Evolutionary conservation across 495 filamentous ascomycete species (phyloP).

Genomic region (Rostrohypoxylon terebratum): DNA sequence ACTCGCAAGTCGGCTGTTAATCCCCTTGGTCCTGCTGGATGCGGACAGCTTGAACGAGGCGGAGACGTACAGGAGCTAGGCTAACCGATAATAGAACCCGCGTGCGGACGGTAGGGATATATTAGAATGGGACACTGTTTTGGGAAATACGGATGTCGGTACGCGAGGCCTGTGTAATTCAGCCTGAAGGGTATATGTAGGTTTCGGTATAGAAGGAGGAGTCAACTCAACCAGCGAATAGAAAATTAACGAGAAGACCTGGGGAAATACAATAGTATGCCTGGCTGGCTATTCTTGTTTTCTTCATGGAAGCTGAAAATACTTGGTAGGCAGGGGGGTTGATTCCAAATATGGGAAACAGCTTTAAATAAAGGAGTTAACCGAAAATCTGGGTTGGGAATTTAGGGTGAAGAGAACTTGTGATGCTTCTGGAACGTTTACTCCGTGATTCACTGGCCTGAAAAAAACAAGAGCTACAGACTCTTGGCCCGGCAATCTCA

Average conservation of each 20-base stretch:
- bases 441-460: conserved; percentile 8
- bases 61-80: conserved; percentile 40
- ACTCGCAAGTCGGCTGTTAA: conserved; percentile 18
- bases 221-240: conserved; percentile 28
- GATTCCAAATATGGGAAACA: conserved; percentile 17
- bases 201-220: conserved; percentile 21
- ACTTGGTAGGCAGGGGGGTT: neutral
- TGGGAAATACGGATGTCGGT: conserved; percentile 44
- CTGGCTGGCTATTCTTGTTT: neutral
- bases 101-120: conserved; percentile 27
- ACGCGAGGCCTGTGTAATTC: conserved; percentile 34
- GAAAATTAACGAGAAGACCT: conserved; percentile 15
- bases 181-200: conserved; percentile 43
- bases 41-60: conserved; percentile 32
- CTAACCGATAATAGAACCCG: conserved; percentile 25
- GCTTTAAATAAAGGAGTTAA: conserved; percentile 20
- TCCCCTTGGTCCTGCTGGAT: conserved; percentile 35
- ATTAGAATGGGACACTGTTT: conserved; percentile 36
- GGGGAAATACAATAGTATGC: conserved; percentile 17
- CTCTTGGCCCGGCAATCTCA: conserved; percentile 26
- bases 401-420: conserved; percentile 8
- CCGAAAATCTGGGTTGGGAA: conserved; percentile 13
- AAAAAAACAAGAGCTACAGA: conserved; percentile 21
- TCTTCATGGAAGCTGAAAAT: neutral
- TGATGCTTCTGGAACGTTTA: conserved; percentile 32